phyloP scores from a whole-genome alignment of 176 grass and related monocot species.

The Rhynchospora pubera region DNA sequence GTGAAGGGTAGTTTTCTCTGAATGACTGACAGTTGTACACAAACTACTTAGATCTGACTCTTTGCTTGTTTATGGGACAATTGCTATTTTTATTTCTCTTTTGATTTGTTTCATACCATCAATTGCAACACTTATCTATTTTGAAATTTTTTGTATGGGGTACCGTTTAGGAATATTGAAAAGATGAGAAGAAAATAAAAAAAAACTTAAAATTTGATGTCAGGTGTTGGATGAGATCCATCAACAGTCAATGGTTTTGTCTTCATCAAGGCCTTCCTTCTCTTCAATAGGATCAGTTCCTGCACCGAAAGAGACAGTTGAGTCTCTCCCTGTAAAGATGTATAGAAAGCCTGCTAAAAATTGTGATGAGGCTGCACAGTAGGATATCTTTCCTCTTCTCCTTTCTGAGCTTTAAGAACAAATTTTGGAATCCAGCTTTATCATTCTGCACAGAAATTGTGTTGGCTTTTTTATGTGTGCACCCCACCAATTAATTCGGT shows the following conservation, averaged over 20 bases:
- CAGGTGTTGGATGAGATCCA: conserved; percentile 99
- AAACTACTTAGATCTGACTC: neutral
- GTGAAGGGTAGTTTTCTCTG: neutral
- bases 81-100: neutral
- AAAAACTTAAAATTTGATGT: neutral
- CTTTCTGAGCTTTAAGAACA: neutral
- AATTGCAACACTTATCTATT: neutral
- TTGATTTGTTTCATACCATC: neutral
- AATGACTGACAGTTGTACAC: neutral
- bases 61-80: neutral
- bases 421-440: neutral
- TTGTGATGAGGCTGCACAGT: conserved; percentile 66
- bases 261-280: conserved; percentile 79
- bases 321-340: conserved; percentile 73
- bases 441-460: neutral
- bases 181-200: neutral
- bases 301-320: conserved; percentile 80
- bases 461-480: neutral
- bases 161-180: neutral
- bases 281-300: conserved; percentile 89
- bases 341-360: conserved; percentile 59
- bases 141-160: neutral
- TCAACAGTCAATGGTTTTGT: conserved; percentile 80
- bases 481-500: neutral
- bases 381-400: conserved; percentile 26